Percentiles rank a stretch among this genome's conserved stretches.
Conservation (phyloP, 2,329 filamentous ascomycete genomes). For the Hypomyces rosellus region DNA sequence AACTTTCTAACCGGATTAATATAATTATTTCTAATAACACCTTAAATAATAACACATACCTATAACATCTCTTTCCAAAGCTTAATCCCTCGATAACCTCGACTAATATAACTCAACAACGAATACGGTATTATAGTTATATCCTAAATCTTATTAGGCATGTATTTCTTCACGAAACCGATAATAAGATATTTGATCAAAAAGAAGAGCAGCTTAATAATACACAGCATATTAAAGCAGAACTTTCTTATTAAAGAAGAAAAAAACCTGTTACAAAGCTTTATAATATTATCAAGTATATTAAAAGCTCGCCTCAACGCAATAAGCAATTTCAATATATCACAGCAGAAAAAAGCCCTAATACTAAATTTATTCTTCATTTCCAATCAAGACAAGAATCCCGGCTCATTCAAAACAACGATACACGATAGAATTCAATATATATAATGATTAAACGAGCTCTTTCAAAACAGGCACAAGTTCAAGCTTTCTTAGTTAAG, state of each 20-base stretch:
- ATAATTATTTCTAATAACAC: background rate
- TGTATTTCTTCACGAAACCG: background rate
- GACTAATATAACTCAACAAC: too few species aligned
- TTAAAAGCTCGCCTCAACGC: background rate
- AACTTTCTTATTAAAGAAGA: background rate
- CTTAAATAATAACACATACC: background rate
- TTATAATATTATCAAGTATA: constrained; percentile 4
- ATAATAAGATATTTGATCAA: background rate
- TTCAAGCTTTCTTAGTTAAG: background rate
- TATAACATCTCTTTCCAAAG: too few species aligned
- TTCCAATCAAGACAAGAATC: background rate
- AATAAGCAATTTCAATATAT: background rate
- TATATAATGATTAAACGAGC: background rate
- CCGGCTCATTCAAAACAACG: background rate
- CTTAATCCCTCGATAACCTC: too few species aligned
- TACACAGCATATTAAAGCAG: background rate
- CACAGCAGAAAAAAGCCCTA: background rate
- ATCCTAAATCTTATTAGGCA: background rate
- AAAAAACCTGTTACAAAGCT: background rate
- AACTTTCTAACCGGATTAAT: background rate
- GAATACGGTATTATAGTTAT: constrained; percentile 1
- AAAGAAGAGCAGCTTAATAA: background rate
- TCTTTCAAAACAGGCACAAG: background rate
- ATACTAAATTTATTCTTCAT: background rate
- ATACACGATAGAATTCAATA: constrained; percentile 1